These are phyloP conservation scores for Scheffersomyces coipomensis DNA, from an alignment of 805 yeast genomes.

Conservation along the genomic window DNA sequence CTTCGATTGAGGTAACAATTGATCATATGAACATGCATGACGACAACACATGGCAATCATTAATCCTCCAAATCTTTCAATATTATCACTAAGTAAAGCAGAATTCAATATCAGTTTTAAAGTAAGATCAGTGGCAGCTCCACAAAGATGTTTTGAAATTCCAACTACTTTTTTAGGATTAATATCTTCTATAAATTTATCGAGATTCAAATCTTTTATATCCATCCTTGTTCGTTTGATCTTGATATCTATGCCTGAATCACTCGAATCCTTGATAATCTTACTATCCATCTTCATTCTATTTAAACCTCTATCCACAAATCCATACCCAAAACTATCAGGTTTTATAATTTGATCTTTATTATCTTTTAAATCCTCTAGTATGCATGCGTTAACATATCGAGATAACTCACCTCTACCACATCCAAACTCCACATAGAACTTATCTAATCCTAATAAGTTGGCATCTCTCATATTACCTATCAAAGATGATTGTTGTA, in stretches of 20 bases:
- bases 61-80: constrained; percentile 46
- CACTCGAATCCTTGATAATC: constrained; percentile 48
- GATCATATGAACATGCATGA: constrained; percentile 70
- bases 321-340: constrained; percentile 44
- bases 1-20: constrained; percentile 49
- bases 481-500: constrained; percentile 78
- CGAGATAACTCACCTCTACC: constrained; percentile 85
- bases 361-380: constrained; percentile 14
- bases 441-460: constrained; percentile 33
- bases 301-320: constrained; percentile 75
- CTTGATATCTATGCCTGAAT: constrained; percentile 16
- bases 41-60: constrained; percentile 93
- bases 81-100: constrained; percentile 13
- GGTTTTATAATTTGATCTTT: neutral
- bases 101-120: constrained; percentile 57
- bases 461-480: constrained; percentile 53
- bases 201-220: constrained; percentile 70
- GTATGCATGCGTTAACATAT: constrained; percentile 46
- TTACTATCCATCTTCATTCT: constrained; percentile 78
- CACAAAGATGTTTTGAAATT: constrained; percentile 87
- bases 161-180: constrained; percentile 43
- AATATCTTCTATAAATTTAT: constrained; percentile 34
- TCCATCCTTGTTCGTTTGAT: constrained; percentile 65
- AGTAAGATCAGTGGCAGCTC: constrained; percentile 90
- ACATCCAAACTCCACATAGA: constrained; percentile 81